Conservation (phyloP, 2,329 filamentous ascomycete species). For the Fusarium guadeloupense region DNA sequence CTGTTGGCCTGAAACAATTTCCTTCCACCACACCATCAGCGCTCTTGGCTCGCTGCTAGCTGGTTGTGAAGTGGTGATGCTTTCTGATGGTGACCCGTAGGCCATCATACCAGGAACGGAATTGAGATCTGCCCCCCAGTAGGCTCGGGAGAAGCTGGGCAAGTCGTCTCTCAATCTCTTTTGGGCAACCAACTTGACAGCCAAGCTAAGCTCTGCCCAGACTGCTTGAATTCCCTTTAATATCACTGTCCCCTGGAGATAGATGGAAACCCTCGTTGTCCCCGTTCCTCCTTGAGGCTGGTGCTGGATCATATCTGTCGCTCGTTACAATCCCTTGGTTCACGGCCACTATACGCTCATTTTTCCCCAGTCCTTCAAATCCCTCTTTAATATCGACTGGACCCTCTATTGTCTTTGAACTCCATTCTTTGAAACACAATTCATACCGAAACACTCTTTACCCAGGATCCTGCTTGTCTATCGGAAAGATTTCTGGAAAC, state of each 20-base stretch:
- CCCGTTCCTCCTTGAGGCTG: slow-evolving; percentile 32
- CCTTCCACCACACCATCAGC: slow-evolving; percentile 18
- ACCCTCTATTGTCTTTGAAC: slow-evolving; percentile 19
- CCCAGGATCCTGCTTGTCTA: neutral
- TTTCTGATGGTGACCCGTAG: neutral
- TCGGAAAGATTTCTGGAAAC: neutral
- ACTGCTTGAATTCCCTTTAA: slow-evolving; percentile 25
- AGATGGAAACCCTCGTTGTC: slow-evolving; percentile 4
- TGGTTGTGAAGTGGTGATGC: slow-evolving; percentile 7
- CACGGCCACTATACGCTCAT: slow-evolving; percentile 31
- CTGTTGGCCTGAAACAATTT: slow-evolving; percentile 33
- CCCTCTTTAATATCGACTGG: slow-evolving; percentile 27
- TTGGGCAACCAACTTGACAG: slow-evolving; percentile 6
- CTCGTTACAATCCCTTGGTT: slow-evolving; percentile 23
- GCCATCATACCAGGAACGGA: slow-evolving; percentile 25
- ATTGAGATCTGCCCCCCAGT: slow-evolving; percentile 34
- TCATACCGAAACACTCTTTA: slow-evolving; percentile 15
- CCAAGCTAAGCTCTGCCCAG: slow-evolving; percentile 13
- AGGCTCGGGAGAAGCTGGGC: slow-evolving; percentile 22
- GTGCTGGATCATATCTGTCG: slow-evolving; percentile 28
- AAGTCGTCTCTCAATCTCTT: slow-evolving; percentile 8
- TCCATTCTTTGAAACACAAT: slow-evolving; percentile 25
- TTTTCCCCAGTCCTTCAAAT: slow-evolving; percentile 32
- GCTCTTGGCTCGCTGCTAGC: slow-evolving; percentile 11
- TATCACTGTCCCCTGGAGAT: slow-evolving; percentile 17